Evolutionary conservation across 2,329 filamentous ascomycete species (phyloP).

Genomic region (Anisogramma anomala): DNA sequence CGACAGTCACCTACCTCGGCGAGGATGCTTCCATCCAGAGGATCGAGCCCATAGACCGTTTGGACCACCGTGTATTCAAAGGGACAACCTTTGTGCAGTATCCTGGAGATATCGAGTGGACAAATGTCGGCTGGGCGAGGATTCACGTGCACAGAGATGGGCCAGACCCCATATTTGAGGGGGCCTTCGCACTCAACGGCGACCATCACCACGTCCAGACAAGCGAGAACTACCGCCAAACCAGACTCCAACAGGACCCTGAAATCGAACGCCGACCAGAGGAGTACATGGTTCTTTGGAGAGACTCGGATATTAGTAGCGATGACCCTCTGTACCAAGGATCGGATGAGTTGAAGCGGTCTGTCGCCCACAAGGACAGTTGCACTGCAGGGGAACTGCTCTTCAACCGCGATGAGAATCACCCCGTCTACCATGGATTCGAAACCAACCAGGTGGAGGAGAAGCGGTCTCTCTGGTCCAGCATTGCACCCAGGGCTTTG

Average conservation of each 20-base stretch:
- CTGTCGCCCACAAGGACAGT: slow-evolving; percentile 30
- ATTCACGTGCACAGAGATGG: slow-evolving; percentile 72
- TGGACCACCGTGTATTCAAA: slow-evolving; percentile 72
- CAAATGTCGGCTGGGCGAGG: slow-evolving; percentile 75
- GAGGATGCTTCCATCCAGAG: slow-evolving; percentile 56
- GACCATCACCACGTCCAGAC: slow-evolving; percentile 83
- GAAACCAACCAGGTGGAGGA: slow-evolving; percentile 36
- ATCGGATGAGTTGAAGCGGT: slow-evolving; percentile 55
- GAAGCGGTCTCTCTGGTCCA: slow-evolving; percentile 28
- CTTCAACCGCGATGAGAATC: slow-evolving; percentile 66
- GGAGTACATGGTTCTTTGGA: slow-evolving; percentile 82
- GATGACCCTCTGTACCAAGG: slow-evolving; percentile 20
- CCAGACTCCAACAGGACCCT: slow-evolving; percentile 62
- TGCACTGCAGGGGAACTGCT: slow-evolving; percentile 66
- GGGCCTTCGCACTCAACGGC: slow-evolving; percentile 68
- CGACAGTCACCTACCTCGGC: slow-evolving; percentile 60
- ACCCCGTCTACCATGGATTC: slow-evolving; percentile 50
- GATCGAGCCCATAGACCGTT: slow-evolving; percentile 59
- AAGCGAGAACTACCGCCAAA: slow-evolving; percentile 59
- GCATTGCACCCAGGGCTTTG: slow-evolving; percentile 51
- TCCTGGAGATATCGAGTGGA: slow-evolving; percentile 53
- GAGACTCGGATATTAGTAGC: slow-evolving; percentile 69
- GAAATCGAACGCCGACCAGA: slow-evolving; percentile 41
- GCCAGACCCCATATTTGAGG: slow-evolving; percentile 70
- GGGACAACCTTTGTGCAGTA: slow-evolving; percentile 63